phyloP scores from a whole-genome alignment of 257 asterid genomes.

The Petrea volubilis region DNA sequence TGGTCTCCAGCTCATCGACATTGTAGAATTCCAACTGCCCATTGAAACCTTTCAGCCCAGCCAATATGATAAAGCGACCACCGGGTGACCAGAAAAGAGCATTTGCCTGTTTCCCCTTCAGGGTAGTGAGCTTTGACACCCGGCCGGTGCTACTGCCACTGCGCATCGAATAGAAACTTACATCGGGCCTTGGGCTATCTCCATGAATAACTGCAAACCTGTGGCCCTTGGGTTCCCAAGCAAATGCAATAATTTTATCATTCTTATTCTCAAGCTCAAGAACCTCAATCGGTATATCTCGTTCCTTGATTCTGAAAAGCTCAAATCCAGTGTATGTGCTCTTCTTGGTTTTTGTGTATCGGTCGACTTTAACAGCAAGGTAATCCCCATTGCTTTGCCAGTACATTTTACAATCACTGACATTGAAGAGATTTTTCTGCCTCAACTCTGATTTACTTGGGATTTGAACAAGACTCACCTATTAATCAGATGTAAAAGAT shows the following conservation, averaged over 20 bases:
- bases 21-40: conserved; percentile 93
- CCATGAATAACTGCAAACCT: conserved; percentile 96
- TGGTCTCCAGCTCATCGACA: conserved; percentile 97
- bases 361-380: conserved; percentile 92
- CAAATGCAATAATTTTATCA: conserved; percentile 91
- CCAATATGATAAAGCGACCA: conserved; percentile 82
- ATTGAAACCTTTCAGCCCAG: conserved; percentile 83
- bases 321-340: conserved; percentile 96
- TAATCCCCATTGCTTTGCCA: conserved; percentile 99
- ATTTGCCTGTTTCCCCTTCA: conserved; percentile 92
- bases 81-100: conserved; percentile 94
- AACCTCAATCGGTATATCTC: conserved; percentile 97
- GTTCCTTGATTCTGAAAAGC: conserved; percentile 90
- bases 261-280: conserved; percentile 94
- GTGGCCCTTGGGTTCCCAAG: conserved; percentile 99
- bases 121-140: conserved; percentile 82
- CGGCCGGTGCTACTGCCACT: conserved; percentile 65
- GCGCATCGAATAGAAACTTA: conserved; percentile 90
- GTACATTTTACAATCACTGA: conserved; percentile 94
- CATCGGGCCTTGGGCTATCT: conserved; percentile 88
- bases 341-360: conserved; percentile 92
- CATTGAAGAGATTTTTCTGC: conserved; percentile 93
- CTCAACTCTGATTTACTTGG: conserved; percentile 91
- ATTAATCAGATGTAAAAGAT: conserved; percentile 1
- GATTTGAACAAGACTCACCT: conserved; percentile 93